Percentiles rank a stretch among this genome's conserved stretches.
These are phyloP conservation scores for Hericium rajendrae DNA, from an alignment of 768 basidiomycete genomes.

Conservation along the genomic window DNA sequence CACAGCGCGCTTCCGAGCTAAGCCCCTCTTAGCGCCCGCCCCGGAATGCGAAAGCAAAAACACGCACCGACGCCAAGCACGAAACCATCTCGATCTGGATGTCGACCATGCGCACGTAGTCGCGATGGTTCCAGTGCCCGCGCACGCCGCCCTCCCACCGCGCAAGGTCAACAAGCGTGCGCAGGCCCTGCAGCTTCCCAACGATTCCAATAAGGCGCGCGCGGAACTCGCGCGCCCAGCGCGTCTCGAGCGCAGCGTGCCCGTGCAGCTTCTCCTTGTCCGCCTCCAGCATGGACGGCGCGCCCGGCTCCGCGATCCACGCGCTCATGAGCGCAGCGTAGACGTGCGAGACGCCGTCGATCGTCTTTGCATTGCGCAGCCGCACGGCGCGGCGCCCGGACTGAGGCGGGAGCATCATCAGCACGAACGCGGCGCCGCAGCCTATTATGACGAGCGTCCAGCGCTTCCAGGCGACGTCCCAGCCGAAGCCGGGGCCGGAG, in stretches of 20 bases:
- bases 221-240: slow-evolving; percentile 22
- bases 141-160: slow-evolving; percentile 40
- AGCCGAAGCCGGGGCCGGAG: slow-evolving; percentile 43
- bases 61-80: slow-evolving; percentile 27
- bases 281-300: background rate
- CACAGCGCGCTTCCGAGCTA: slow-evolving; percentile 33
- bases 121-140: slow-evolving; percentile 42
- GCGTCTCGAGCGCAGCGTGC: slow-evolving; percentile 4
- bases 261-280: slow-evolving; percentile 1
- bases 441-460: slow-evolving; percentile 43
- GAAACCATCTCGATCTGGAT: slow-evolving; percentile 33
- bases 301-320: slow-evolving; percentile 24
- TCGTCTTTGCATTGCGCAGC: slow-evolving; percentile 30
- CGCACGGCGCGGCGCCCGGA: slow-evolving; percentile 40
- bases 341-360: slow-evolving; percentile 30
- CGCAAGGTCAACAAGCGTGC: slow-evolving; percentile 26
- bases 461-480: slow-evolving; percentile 41
- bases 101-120: slow-evolving; percentile 33
- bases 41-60: slow-evolving; percentile 2
- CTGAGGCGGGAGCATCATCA: slow-evolving; percentile 44
- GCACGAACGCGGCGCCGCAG: slow-evolving; percentile 38
- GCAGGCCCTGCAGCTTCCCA: slow-evolving; percentile 25
- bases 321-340: slow-evolving; percentile 33
- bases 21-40: background rate
- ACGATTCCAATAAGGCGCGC: slow-evolving; percentile 22